phyloP scores from a whole-genome alignment of 768 basidiomycete genomes.

The Xerocomus potaroensis region DNA sequence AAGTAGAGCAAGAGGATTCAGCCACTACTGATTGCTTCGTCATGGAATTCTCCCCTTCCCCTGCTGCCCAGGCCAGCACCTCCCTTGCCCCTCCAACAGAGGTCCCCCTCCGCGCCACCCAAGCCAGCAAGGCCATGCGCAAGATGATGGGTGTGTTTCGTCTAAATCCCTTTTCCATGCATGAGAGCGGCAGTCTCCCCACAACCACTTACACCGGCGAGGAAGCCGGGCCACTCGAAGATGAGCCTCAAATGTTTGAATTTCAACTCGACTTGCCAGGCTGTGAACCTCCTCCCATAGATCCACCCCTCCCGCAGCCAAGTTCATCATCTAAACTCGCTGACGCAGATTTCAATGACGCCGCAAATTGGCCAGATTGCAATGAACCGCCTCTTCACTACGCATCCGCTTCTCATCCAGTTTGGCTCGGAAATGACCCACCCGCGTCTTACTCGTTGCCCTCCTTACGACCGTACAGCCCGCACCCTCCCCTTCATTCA shows the following conservation, averaged over 20 bases:
- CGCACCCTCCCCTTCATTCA: slow-evolving; percentile 24
- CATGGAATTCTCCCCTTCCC: slow-evolving; percentile 32
- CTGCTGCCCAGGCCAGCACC: slow-evolving; percentile 32
- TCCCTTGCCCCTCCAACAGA: slow-evolving; percentile 53
- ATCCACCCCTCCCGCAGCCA: slow-evolving; percentile 17
- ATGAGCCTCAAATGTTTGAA: slow-evolving; percentile 60
- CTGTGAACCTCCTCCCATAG: slow-evolving; percentile 18
- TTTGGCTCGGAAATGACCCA: slow-evolving; percentile 29
- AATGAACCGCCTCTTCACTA: slow-evolving; percentile 19
- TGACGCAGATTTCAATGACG: slow-evolving; percentile 18
- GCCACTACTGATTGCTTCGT: slow-evolving; percentile 29
- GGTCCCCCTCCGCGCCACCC: slow-evolving; percentile 73
- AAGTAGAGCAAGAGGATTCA: slow-evolving; percentile 29
- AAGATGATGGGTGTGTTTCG: slow-evolving; percentile 76
- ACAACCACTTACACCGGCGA: slow-evolving; percentile 43
- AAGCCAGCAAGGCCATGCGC: slow-evolving; percentile 66
- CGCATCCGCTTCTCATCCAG: slow-evolving; percentile 18
- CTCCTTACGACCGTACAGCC: slow-evolving; percentile 27
- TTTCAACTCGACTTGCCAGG: slow-evolving; percentile 51
- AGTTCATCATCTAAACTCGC: slow-evolving; percentile 1
- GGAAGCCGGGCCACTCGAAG: slow-evolving; percentile 55
- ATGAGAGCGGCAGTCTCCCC: slow-evolving; percentile 44
- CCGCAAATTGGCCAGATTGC: slow-evolving; percentile 23
- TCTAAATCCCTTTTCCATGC: slow-evolving; percentile 71
- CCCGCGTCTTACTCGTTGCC: slow-evolving; percentile 27